Base-by-base conservation (phyloP, 345 rosid genomes). In the Gossypium australe region DNA sequence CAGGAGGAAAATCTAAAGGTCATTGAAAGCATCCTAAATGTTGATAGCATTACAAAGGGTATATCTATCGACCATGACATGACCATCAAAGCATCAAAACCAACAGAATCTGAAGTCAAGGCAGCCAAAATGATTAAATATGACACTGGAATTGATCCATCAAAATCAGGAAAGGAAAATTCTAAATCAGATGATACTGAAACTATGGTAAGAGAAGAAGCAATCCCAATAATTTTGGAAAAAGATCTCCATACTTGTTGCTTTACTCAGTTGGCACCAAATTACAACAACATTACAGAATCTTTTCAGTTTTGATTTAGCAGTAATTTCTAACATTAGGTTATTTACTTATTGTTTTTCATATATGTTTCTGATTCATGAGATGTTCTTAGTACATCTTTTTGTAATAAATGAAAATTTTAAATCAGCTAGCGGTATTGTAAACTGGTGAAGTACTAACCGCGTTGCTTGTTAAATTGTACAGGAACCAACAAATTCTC, bases 401-500 rank as follows among this genome's bases (percentile, higher is more conserved):
- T 49, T 49, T 49, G 53, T 49, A 13, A 49, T 14, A 51, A 47
- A 47, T 47, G 51, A 24, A 20, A 24, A 9, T 51, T 34, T 34
- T 34, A 34, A 34, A 34, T 34, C 41, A 34, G 41, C 41, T 34
- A 25, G 9, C 56, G 9, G 18, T 47, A 29, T n/a, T 2, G 52
- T 73, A 53, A 69, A 18, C 9, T 47, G 51, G 8, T 80, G 13
- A 68, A 53, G 24, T 58, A 76, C 72, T 47, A 22, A 43, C 29
- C 44, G 18, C 34, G 22, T 27, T 67, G 75, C 41, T 62, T 70
- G 17, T 78, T 76, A 78, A 63, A 79, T 68, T 80, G 65, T 79
- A 77, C 67, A 82, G 83, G 80, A 62, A 76, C 17, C 67, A 1
- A 53, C 44, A 47, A 74, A 64, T 70, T 64, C 61, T 82, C 27